Evolutionary conservation across 2,329 filamentous ascomycete genomes (phyloP), one percentile per base, ranked within the genome.

Genomic region (Cytospora paraplurivora): DNA sequence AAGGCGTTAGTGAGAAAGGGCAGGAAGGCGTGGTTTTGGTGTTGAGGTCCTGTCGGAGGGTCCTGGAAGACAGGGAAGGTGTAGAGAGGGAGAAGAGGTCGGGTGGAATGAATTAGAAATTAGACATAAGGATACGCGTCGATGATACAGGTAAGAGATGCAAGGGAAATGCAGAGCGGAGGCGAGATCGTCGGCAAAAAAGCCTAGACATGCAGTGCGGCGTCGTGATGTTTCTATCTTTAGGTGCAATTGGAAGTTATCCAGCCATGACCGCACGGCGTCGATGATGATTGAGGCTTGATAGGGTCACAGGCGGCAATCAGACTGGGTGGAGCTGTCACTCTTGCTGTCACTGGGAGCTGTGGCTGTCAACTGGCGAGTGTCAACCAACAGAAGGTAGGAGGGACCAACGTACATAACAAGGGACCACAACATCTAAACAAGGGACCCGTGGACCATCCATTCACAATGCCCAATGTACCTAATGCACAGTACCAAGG

Each of bases 191-290:
- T 37, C 51, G 58, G 32, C 58, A 37, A 37, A 44, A 51, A 35
- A 52, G 19, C 35, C 51, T n/a, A n/a, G 37, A 47, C 27, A 13
- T 61, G 51, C 59, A 61, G 59, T 51, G 38, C 33, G 59, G 38
- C 50, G 51, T 61, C 49, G 38, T 61, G 59, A 51, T 61, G 59
- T 61, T 61, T 61, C 51, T 61, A 55, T 61, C 51, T 61, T 61
- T 55, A 54, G 49, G 41, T 27, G 27, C 27, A 27, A 27, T 52
- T 34, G 58, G 35, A 61, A 19, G 51, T 55, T 61, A 55, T 55
- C 49, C 54, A 17, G 51, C 34, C 51, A 49, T 44, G 37, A 49
- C 38, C 44, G 51, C 37, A 33, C 56, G 33, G 44, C 47, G 51
- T 13, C 32, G 37, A 35, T 7, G 15, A 34, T n/a, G 33, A 6